Evolutionary conservation across 1,284 basidiomycete genomes (phyloP).

Genomic region (Boletus coffeatus): DNA sequence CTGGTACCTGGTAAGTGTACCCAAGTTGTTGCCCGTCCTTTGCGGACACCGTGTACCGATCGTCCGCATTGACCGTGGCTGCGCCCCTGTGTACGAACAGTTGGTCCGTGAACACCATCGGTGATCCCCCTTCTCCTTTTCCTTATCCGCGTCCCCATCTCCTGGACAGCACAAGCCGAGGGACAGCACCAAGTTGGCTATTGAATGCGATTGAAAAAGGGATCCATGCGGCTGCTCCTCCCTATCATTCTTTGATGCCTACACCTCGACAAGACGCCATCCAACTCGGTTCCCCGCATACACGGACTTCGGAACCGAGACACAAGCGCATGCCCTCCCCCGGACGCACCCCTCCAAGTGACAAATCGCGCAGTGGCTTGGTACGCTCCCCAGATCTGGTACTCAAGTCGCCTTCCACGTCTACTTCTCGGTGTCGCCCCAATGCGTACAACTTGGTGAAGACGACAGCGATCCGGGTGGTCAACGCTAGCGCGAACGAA

Average conservation of each 20-base stretch:
- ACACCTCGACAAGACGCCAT: not conserved
- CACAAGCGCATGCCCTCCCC: constrained; percentile 2
- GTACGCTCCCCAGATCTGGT: not conserved
- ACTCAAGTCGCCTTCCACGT: not conserved
- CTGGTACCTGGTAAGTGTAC: constrained; percentile 4
- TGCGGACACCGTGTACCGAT: constrained; percentile 1
- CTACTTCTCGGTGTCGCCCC: not conserved
- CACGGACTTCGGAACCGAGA: constrained; percentile 8
- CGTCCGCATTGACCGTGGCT: not conserved
- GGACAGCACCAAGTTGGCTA: constrained; percentile 7
- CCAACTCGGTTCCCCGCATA: not conserved
- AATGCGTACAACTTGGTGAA: constrained; percentile 32
- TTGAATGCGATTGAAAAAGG: constrained; percentile 1
- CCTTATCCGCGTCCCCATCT: not conserved
- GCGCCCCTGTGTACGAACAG: not conserved
- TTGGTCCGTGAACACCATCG: not conserved
- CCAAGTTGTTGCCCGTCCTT: constrained; percentile 3
- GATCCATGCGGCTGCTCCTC: not conserved
- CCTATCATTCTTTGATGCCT: not conserved
- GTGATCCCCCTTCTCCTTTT: not conserved
- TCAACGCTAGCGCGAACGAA: constrained; percentile 39
- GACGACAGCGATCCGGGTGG: constrained; percentile 37
- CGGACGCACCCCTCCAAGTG: constrained; percentile 1
- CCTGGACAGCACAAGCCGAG: not conserved
- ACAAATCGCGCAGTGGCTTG: not conserved